Conservation (phyloP, 83 land plant species). For the Isoetes engelmannii region DNA sequence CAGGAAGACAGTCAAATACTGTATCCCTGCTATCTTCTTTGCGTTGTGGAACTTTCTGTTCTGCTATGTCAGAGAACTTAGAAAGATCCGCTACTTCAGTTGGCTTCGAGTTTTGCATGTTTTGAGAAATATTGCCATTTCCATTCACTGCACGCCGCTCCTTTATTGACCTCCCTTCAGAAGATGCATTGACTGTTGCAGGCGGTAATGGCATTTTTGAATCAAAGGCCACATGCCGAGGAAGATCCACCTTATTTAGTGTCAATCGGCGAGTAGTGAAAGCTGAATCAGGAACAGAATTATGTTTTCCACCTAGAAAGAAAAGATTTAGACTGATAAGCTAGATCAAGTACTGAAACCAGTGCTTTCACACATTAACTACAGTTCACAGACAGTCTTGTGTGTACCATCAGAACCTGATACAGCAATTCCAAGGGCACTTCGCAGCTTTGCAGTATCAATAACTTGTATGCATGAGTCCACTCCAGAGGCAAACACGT, state of each 20-base stretch:
- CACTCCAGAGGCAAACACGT: conserved; percentile 32
- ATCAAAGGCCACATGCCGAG: conserved; percentile 34
- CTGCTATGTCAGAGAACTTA: no score
- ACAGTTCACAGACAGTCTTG: background rate
- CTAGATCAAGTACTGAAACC: background rate
- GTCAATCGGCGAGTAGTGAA: conserved; percentile 7
- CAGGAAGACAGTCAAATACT: no score
- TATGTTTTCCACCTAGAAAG: conserved; percentile 4
- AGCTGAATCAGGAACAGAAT: conserved; percentile 8
- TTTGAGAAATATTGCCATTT: no score
- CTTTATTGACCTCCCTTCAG: no score
- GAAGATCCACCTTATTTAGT: conserved; percentile 11
- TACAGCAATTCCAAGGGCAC: conserved; percentile 9
- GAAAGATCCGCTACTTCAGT: no score
- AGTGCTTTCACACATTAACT: background rate
- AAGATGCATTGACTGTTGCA: conserved; percentile 3
- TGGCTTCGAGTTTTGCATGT: no score
- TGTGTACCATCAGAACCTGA: conserved; percentile 7
- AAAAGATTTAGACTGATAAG: no score
- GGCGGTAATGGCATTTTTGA: conserved; percentile 31
- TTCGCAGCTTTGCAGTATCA: conserved; percentile 26
- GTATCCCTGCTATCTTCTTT: no score
- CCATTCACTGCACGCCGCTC: no score
- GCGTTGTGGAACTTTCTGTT: no score
- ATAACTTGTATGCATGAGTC: conserved; percentile 26